phyloP scores from a whole-genome alignment of 1,139 yeast species.

The Nadsonia starkeyi-henricii region DNA sequence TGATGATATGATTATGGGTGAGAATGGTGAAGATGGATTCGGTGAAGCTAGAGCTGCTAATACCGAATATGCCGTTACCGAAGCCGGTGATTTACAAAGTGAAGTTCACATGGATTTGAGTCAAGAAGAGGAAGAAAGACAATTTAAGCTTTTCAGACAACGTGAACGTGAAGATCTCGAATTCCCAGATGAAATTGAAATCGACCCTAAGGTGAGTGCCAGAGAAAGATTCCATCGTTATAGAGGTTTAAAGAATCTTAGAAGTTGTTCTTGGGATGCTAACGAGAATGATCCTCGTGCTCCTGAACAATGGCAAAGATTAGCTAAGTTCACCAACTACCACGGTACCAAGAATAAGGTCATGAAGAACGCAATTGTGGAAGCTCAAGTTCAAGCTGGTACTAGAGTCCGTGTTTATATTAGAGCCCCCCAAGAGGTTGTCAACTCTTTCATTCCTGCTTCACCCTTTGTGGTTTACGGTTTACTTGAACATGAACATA shows the following conservation, averaged over 20 bases:
- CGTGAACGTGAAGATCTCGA: constrained; percentile 74
- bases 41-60: constrained; percentile 12
- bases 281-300: constrained; percentile 67
- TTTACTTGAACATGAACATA: constrained; percentile 73
- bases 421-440: constrained; percentile 39
- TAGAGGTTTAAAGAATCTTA: constrained; percentile 75
- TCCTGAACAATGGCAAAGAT: constrained; percentile 67
- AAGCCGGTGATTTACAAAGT: constrained; percentile 28
- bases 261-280: constrained; percentile 74
- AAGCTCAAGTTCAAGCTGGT: constrained; percentile 52
- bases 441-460: constrained; percentile 17
- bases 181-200: constrained; percentile 90
- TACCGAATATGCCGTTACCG: constrained; percentile 28
- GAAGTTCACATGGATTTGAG: constrained; percentile 63
- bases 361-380: constrained; percentile 41
- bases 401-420: constrained; percentile 45
- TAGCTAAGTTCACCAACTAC: constrained; percentile 62
- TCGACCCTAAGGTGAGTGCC: constrained; percentile 63
- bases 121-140: constrained; percentile 74
- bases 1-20: constrained; percentile 24
- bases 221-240: constrained; percentile 60
- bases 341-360: constrained; percentile 64
- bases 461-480: constrained; percentile 56
- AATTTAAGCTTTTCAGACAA: constrained; percentile 52
- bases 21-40: constrained; percentile 19